These are phyloP conservation scores for Arthroderma uncinatum DNA, from an alignment of 2,329 filamentous ascomycete species.

Conservation along the genomic window DNA sequence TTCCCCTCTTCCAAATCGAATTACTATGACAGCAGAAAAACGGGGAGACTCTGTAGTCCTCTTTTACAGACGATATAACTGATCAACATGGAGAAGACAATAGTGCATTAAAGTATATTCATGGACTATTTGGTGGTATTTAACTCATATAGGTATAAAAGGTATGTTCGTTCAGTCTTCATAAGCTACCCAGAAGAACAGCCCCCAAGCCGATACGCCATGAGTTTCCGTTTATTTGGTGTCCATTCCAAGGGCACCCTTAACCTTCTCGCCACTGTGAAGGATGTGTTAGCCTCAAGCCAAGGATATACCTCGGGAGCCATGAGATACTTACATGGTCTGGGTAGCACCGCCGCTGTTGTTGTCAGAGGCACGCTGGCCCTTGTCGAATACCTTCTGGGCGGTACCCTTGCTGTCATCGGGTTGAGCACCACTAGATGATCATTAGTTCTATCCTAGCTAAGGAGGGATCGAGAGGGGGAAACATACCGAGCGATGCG, in stretches of 20 bases:
- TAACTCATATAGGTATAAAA: neutral
- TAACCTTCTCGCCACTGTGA: conserved; percentile 34
- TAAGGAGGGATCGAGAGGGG: neutral
- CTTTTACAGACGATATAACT: too few species aligned
- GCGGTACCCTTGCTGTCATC: conserved; percentile 45
- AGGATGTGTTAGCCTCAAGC: neutral
- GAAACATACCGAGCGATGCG: conserved; percentile 40
- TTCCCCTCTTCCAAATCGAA: too few species aligned
- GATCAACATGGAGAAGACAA: too few species aligned
- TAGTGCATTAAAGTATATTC: conserved; percentile 1
- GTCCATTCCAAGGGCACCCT: conserved; percentile 32
- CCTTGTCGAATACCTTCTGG: conserved; percentile 44
- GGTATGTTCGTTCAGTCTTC: neutral
- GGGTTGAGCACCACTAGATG: conserved; percentile 35
- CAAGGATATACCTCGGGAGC: neutral
- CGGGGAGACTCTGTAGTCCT: too few species aligned
- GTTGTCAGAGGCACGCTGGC: conserved; percentile 37
- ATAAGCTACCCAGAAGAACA: neutral
- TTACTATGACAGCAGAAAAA: too few species aligned
- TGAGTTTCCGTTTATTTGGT: conserved; percentile 9
- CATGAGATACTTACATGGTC: conserved; percentile 29
- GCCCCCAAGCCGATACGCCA: neutral
- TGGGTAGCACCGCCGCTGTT: conserved; percentile 29
- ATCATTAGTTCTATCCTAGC: neutral
- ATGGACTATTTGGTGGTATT: conserved; percentile 1